Evolutionary conservation across 2,329 filamentous ascomycete genomes (phyloP).

Genomic region (Neonectria magnoliae): DNA sequence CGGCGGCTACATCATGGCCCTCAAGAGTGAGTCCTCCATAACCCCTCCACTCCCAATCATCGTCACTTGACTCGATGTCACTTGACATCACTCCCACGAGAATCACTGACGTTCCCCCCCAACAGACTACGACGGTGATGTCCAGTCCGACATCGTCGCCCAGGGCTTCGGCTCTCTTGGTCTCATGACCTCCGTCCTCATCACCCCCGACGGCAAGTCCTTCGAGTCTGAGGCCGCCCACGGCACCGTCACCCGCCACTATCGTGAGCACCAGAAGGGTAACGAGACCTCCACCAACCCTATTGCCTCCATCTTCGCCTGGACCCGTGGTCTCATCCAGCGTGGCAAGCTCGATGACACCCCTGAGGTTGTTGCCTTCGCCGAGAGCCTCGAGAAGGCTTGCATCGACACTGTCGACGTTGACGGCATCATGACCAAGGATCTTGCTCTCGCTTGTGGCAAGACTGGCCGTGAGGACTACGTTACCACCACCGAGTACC

Average conservation of each 20-base stretch:
- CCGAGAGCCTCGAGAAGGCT: conserved; percentile 89
- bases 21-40: conserved; percentile 80
- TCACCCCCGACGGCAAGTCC: conserved; percentile 95
- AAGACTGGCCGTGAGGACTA: conserved; percentile 86
- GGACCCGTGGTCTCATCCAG: conserved; percentile 94
- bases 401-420: conserved; percentile 94
- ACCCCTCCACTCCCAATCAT: not conserved
- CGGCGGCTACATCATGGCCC: conserved; percentile 95
- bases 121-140: conserved; percentile 98
- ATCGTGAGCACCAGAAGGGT: conserved; percentile 98
- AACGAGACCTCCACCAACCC: conserved; percentile 98
- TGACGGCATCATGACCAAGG: conserved; percentile 99
- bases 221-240: conserved; percentile 98
- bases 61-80: conserved; percentile 16
- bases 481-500: conserved; percentile 91
- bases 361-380: conserved; percentile 91
- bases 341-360: conserved; percentile 92
- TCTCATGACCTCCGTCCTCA: conserved; percentile 97
- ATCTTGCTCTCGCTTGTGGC: conserved; percentile 93
- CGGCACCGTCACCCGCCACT: conserved; percentile 98
- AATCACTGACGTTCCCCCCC: conserved; percentile 26
- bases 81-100: not conserved
- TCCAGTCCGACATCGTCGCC: conserved; percentile 97
- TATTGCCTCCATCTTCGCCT: conserved; percentile 98
- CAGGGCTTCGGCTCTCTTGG: conserved; percentile 98